A percentile compares a stretch with the other conserved stretches of the same genome.
These are phyloP conservation scores for Pittosporum tobira DNA, from an alignment of 129 eudicot species.

Conservation along the genomic window DNA sequence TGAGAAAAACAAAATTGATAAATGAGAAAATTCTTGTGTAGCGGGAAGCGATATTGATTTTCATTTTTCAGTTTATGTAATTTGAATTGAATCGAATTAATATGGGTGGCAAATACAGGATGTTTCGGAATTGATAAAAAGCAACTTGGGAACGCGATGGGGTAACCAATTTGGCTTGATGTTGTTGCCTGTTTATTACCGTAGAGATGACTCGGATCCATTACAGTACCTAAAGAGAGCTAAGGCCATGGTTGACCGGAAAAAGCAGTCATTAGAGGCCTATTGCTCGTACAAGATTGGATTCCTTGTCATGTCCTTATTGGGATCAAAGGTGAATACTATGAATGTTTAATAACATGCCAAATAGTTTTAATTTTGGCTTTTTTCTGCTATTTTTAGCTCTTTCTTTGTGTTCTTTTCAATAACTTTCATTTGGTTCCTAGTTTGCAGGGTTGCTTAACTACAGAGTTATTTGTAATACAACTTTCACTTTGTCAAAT, in stretches of 20 bases:
- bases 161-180: constrained; percentile 75
- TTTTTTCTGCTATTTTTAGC: background rate
- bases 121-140: constrained; percentile 40
- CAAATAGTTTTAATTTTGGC: background rate
- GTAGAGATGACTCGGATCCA: constrained; percentile 35
- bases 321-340: constrained; percentile 53
- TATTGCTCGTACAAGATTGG: constrained; percentile 39
- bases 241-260: constrained; percentile 64
- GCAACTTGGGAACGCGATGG: constrained; percentile 35
- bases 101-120: constrained; percentile 31
- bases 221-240: constrained; percentile 46
- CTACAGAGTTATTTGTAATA: constrained; percentile 51
- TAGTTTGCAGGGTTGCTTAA: constrained; percentile 51
- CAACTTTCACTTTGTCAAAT: constrained; percentile 63
- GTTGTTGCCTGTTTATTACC: constrained; percentile 54
- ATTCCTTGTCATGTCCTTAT: constrained; percentile 24
- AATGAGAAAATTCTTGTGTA: no score
- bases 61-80: no score
- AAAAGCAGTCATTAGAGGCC: constrained; percentile 69
- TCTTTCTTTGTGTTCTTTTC: no score
- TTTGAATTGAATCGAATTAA: background rate
- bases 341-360: background rate
- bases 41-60: no score
- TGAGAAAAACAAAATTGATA: no score
- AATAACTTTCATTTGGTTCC: no score